Evolutionary conservation across 2,329 filamentous ascomycete genomes (phyloP).

Genomic region (Chaetothyriales sp.): DNA sequence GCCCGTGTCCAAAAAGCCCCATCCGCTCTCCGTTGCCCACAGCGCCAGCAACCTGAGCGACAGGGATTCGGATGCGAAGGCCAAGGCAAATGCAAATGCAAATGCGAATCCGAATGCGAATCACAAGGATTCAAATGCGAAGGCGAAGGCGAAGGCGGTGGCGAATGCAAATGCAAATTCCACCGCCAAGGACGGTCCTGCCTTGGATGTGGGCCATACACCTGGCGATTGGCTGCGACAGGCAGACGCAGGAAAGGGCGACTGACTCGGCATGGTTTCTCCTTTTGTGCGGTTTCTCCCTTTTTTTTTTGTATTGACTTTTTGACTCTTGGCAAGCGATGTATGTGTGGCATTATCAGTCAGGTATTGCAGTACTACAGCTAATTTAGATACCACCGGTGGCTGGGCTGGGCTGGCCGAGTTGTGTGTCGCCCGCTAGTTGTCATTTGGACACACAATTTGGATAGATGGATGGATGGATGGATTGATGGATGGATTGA

Average conservation of each 20-base stretch:
- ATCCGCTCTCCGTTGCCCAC: neutral
- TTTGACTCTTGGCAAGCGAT: neutral
- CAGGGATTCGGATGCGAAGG: neutral
- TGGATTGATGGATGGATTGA: neutral
- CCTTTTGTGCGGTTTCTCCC: neutral
- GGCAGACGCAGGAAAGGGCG: neutral
- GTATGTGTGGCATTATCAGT: neutral
- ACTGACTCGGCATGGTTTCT: neutral
- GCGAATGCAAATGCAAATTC: neutral
- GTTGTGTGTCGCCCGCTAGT: too few relatives aligned
- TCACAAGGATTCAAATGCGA: neutral
- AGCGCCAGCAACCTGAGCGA: neutral
- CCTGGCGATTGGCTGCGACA: slow-evolving; percentile 12
- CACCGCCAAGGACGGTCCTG: neutral
- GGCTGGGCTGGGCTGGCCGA: too few relatives aligned
- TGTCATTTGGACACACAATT: neutral
- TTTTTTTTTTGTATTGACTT: neutral
- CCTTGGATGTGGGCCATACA: slow-evolving; percentile 10
- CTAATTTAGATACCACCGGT: neutral
- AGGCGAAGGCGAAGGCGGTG: too few relatives aligned
- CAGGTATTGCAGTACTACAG: neutral
- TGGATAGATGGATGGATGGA: neutral
- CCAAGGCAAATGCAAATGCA: neutral
- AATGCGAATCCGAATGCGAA: too few relatives aligned
- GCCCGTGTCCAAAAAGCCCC: neutral